A percentile compares a stretch with the other conserved stretches of the same genome.
Evolutionary conservation across 345 rosid genomes (phyloP).

Genomic region (Capsella bursapastoris): DNA sequence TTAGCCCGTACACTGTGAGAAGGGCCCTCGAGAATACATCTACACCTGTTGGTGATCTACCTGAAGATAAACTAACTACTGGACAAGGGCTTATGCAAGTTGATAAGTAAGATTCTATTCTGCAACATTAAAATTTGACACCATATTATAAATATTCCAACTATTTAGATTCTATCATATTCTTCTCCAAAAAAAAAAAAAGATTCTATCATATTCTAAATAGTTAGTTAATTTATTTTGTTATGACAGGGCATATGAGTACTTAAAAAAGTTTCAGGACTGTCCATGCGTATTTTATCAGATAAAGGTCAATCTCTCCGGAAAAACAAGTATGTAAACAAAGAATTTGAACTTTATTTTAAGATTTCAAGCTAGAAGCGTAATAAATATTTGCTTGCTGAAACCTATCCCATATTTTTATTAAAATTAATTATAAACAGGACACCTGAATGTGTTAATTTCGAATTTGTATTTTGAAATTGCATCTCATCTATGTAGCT

Average conservation of each 20-base stretch:
- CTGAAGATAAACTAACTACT: slow-evolving; percentile 84
- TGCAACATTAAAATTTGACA: slow-evolving; percentile 12
- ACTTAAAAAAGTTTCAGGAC: slow-evolving; percentile 59
- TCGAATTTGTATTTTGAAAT: slow-evolving; percentile 26
- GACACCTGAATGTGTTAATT: slow-evolving; percentile 7
- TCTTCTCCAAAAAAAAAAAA: no score
- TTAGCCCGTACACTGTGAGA: slow-evolving; percentile 86
- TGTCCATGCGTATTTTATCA: slow-evolving; percentile 71
- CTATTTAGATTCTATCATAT: no score
- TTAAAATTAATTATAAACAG: slow-evolving; percentile 5
- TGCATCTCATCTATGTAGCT: slow-evolving; percentile 27
- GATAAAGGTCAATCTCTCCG: slow-evolving; percentile 74
- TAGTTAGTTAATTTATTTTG: slow-evolving; percentile 35
- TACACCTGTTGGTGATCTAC: slow-evolving; percentile 66
- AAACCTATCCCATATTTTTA: slow-evolving; percentile 25
- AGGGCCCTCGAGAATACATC: slow-evolving; percentile 93
- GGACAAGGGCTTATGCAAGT: slow-evolving; percentile 99
- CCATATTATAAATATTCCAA: background rate
- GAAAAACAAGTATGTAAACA: slow-evolving; percentile 72
- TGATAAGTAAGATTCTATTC: slow-evolving; percentile 68
- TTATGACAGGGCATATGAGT: slow-evolving; percentile 78
- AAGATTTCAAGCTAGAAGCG: slow-evolving; percentile 27
- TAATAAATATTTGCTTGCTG: slow-evolving; percentile 25
- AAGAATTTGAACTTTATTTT: slow-evolving; percentile 16
- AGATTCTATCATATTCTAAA: background rate